These are phyloP conservation scores for Aquilaria sinensis DNA, from an alignment of 345 rosid species.

Conservation along the genomic window DNA sequence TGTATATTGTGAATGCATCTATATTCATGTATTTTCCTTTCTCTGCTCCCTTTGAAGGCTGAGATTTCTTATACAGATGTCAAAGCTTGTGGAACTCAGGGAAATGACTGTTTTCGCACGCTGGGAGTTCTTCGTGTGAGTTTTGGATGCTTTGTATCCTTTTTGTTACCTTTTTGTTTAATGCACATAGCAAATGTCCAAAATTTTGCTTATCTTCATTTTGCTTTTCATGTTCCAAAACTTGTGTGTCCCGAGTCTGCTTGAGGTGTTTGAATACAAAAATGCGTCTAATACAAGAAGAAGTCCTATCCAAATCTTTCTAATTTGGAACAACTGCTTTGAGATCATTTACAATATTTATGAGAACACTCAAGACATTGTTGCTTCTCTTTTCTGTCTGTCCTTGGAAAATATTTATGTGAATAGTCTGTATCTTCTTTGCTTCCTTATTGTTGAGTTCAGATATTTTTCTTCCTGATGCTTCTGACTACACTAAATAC, in stretches of 20 bases:
- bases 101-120: slow-evolving; percentile 52
- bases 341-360: no score
- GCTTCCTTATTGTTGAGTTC: slow-evolving; percentile 35
- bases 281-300: no score
- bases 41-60: background rate
- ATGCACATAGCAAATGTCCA: background rate
- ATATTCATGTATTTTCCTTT: background rate
- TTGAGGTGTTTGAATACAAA: no score
- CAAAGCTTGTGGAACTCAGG: slow-evolving; percentile 58
- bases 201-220: no score
- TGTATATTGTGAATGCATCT: background rate
- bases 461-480: slow-evolving; percentile 84
- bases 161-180: background rate
- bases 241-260: no score
- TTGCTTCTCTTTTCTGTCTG: no score
- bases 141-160: slow-evolving; percentile 90
- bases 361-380: no score
- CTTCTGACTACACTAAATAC: slow-evolving; percentile 53
- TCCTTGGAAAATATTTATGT: no score
- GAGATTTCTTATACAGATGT: slow-evolving; percentile 36
- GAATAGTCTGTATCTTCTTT: background rate
- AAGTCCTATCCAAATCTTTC: no score
- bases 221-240: no score
- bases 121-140: slow-evolving; percentile 89
- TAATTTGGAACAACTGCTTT: no score